Evolutionary conservation across 2,329 filamentous ascomycete species (phyloP).

Genomic region (Alternaria ethzedia): DNA sequence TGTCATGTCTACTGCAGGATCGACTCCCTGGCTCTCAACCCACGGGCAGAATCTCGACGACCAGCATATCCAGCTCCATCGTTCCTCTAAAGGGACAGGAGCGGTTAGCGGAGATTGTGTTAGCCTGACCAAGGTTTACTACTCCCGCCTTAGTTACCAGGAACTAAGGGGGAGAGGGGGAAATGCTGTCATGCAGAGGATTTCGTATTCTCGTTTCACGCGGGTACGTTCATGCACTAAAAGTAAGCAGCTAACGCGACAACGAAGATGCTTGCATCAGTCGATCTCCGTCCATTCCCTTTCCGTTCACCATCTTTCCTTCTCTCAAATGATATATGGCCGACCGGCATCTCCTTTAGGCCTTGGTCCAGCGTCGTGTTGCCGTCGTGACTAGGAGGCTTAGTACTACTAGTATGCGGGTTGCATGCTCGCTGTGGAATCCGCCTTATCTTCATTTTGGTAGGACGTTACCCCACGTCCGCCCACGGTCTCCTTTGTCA

Average conservation of each 20-base stretch:
- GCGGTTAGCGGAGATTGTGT: not conserved
- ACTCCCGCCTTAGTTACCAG: not conserved
- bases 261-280: not conserved
- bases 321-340: not conserved
- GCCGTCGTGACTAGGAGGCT: not conserved
- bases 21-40: not conserved
- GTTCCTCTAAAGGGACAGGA: too few species aligned
- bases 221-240: not conserved
- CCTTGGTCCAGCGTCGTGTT: not conserved
- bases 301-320: not conserved
- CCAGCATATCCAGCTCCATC: not conserved
- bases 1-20: not conserved
- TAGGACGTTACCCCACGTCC: not conserved
- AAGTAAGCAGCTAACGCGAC: not conserved
- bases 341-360: not conserved
- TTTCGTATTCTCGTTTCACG: not conserved
- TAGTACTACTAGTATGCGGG: not conserved
- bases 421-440: not conserved
- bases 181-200: not conserved
- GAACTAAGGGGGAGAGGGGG: not conserved
- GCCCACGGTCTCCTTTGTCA: not conserved
- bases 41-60: not conserved
- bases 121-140: not conserved
- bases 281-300: not conserved
- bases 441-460: not conserved